phyloP scores from a whole-genome alignment of 1,284 basidiomycete species.

The Rhodotorula sp. region DNA sequence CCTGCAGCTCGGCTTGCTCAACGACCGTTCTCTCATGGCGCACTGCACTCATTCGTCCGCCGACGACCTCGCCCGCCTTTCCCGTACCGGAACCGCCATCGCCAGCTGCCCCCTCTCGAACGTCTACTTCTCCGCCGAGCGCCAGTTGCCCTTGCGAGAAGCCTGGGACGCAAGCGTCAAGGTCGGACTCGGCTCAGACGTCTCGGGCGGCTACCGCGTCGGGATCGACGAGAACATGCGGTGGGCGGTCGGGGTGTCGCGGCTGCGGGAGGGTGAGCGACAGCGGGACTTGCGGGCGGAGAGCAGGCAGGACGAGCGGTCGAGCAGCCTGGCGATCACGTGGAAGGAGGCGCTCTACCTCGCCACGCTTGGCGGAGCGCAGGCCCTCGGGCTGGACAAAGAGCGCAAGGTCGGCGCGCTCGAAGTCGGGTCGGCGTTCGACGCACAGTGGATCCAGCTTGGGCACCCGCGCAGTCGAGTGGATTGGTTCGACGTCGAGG shows the following conservation, averaged over 20 bases:
- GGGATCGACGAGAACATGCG: constrained; percentile 76
- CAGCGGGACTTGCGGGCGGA: constrained; percentile 47
- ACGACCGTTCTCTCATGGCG: constrained; percentile 67
- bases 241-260: constrained; percentile 65
- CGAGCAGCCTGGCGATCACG: constrained; percentile 51
- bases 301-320: background rate
- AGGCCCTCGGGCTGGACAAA: constrained; percentile 59
- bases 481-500: constrained; percentile 41
- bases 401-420: constrained; percentile 56
- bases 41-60: constrained; percentile 73
- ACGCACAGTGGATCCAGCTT: constrained; percentile 68
- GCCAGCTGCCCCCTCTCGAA: constrained; percentile 84
- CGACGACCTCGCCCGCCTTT: constrained; percentile 58
- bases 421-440: constrained; percentile 67
- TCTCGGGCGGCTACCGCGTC: constrained; percentile 76
- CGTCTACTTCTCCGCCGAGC: constrained; percentile 70
- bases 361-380: constrained; percentile 71
- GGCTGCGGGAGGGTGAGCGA: constrained; percentile 56
- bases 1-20: constrained; percentile 60
- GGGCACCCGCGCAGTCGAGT: constrained; percentile 34
- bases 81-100: constrained; percentile 59
- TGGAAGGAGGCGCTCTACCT: constrained; percentile 78
- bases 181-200: constrained; percentile 76
- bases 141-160: constrained; percentile 68
- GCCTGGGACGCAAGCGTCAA: constrained; percentile 62